Evolutionary conservation across 352 stramenopile genomes (phyloP).

Genomic region (Aphanomyces stellatus): DNA sequence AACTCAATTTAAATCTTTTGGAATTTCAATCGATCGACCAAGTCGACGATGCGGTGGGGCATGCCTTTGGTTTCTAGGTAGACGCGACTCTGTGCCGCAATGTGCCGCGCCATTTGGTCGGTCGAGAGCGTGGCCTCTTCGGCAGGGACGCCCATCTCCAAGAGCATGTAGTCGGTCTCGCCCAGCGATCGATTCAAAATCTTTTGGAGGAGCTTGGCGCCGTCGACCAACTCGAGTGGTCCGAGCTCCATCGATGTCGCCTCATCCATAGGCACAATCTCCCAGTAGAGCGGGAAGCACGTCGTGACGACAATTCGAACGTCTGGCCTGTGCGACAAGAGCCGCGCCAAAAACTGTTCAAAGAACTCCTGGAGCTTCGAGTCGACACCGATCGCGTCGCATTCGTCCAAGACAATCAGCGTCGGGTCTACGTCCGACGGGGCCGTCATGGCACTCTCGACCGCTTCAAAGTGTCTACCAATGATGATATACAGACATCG

Average conservation of each 20-base stretch:
- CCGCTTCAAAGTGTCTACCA: no score
- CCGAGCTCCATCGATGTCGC: background rate
- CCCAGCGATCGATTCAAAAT: background rate
- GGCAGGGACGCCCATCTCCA: background rate
- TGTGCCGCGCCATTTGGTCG: background rate
- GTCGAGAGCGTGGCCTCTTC: background rate
- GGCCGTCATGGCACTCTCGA: background rate
- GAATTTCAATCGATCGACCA: background rate
- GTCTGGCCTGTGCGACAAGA: background rate
- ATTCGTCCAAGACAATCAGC: background rate
- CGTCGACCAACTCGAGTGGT: background rate
- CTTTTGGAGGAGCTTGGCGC: background rate
- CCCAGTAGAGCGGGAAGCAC: background rate
- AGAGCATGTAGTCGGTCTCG: background rate
- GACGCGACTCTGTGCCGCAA: background rate
- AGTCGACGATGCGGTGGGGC: background rate
- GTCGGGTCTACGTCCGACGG: background rate
- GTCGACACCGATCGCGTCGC: background rate
- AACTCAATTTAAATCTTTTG: no score
- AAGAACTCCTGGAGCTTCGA: background rate
- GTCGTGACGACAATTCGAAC: background rate
- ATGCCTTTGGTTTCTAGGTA: background rate
- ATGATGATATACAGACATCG: no score
- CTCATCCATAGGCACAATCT: background rate
- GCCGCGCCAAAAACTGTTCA: background rate